Conservation (phyloP, 768 basidiomycete genomes). For the Termitomyces sp. region DNA sequence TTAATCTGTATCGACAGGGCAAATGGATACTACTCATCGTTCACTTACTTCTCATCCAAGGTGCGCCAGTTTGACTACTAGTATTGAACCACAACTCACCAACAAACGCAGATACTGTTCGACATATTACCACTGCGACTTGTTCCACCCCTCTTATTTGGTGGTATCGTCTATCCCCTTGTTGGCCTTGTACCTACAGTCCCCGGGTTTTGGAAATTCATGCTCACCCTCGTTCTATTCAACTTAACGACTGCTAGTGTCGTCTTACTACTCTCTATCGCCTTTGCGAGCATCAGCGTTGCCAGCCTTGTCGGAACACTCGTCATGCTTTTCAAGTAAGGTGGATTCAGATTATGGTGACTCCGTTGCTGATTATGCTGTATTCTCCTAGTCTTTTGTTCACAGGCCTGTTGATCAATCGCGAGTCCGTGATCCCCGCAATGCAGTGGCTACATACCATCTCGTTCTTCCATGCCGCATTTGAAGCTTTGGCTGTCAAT, state of each 20-base stretch:
- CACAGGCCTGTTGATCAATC: conserved; percentile 93
- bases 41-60: conserved; percentile 97
- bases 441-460: conserved; percentile 86
- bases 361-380: neutral
- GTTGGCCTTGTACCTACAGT: conserved; percentile 94
- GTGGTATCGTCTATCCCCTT: conserved; percentile 91
- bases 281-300: conserved; percentile 81
- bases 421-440: conserved; percentile 69
- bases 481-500: conserved; percentile 96
- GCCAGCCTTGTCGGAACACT: conserved; percentile 93
- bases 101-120: conserved; percentile 69
- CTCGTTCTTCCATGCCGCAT: conserved; percentile 99
- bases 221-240: conserved; percentile 93
- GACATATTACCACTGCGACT: conserved; percentile 94
- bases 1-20: conserved; percentile 45
- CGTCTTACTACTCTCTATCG: conserved; percentile 86
- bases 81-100: neutral
- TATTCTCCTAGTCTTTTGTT: conserved; percentile 70
- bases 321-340: conserved; percentile 98
- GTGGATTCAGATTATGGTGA: conserved; percentile 9
- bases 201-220: conserved; percentile 95
- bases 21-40: conserved; percentile 96
- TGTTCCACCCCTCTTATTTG: conserved; percentile 93
- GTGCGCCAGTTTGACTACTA: conserved; percentile 25
- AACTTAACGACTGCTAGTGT: conserved; percentile 94